phyloP scores from a whole-genome alignment of 768 basidiomycete genomes.

The Rhizopogon vulgaris region DNA sequence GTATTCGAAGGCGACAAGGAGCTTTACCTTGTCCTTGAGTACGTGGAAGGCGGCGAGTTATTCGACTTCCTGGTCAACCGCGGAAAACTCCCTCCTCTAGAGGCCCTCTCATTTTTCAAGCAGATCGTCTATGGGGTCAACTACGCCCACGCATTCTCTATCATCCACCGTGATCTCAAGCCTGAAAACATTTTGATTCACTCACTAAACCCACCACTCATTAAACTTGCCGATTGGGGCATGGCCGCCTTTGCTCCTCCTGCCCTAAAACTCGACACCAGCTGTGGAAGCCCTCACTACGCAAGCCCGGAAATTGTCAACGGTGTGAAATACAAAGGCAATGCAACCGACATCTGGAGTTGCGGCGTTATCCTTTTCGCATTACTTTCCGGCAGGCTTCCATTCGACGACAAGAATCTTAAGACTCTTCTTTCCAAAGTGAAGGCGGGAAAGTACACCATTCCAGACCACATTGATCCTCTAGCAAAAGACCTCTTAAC shows the following conservation, averaged over 20 bases:
- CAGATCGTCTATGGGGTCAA: slow-evolving; percentile 93
- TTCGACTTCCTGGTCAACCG: slow-evolving; percentile 94
- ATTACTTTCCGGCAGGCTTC: slow-evolving; percentile 82
- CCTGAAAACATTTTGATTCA: slow-evolving; percentile 96
- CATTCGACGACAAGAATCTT: slow-evolving; percentile 90
- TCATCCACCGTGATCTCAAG: slow-evolving; percentile 96
- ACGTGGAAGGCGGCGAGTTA: slow-evolving; percentile 92
- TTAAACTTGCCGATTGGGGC: slow-evolving; percentile 98
- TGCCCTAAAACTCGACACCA: slow-evolving; percentile 81
- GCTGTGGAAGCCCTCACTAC: slow-evolving; percentile 95
- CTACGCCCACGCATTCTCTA: slow-evolving; percentile 96
- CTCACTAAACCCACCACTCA: slow-evolving; percentile 67
- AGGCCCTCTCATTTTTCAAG: slow-evolving; percentile 90
- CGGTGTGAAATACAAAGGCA: slow-evolving; percentile 83
- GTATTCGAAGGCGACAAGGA: slow-evolving; percentile 91
- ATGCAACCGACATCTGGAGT: slow-evolving; percentile 93
- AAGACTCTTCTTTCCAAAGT: slow-evolving; percentile 77
- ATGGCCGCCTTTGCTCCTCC: slow-evolving; percentile 96
- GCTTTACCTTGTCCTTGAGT: slow-evolving; percentile 90
- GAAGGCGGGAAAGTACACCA: slow-evolving; percentile 77
- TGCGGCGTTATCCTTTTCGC: slow-evolving; percentile 93
- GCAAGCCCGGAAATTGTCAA: slow-evolving; percentile 96
- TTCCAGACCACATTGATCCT: slow-evolving; percentile 77
- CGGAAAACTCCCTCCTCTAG: slow-evolving; percentile 70
- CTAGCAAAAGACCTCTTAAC: slow-evolving; percentile 78